Base-by-base conservation (phyloP, 129 eudicot species). In the Tagetes erecta region DNA sequence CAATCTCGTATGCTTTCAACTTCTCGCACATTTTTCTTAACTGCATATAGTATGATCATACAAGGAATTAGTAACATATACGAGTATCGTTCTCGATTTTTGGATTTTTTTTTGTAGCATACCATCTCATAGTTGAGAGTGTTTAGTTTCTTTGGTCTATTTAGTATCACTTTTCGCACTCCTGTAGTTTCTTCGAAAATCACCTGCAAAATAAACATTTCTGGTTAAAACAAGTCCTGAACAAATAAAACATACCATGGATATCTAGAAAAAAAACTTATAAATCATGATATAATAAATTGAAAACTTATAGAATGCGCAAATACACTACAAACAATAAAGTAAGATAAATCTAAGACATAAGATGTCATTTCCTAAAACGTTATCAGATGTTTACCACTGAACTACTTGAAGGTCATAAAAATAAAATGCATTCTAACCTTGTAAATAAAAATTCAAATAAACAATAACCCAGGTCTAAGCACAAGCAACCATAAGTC, bases 91-190 rank as follows among this genome's bases (percentile, higher is more conserved):
- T 6, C 41, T 68, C 8, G 45, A 30, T 8, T 66, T 72, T 30
- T 12, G 13, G 9, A 64, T 12, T 9, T 31, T 0, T 12, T 37
- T 52, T 30, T 3, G 20, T 33, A 64, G 11, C 38, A 36, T 84
- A 84, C 88, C 85, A 81, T 84, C 44, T 81, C 83, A 70, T 77
- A 84, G 80, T 12, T 84, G 44, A 84, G 83, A 49, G 78, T 62
- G 65, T 84, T 84, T 6, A 84, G 58, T 73, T 84, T 81, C 67
- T 66, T 71, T 45, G 80, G 69, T 68, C 88, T 81, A 68, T 84
- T 84, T n/a, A 84, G 74, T 60, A 70, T 65, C 57, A 73, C 81
- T 60, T 84, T 81, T 64, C 88, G 78, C 50, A 57, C 69, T 39
- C 88, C 85, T 6, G 12, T 38, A 51, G 33, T 56, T 55, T 77